Conservation (phyloP, 1,139 yeast genomes). For the Starmera stellimalicola region DNA sequence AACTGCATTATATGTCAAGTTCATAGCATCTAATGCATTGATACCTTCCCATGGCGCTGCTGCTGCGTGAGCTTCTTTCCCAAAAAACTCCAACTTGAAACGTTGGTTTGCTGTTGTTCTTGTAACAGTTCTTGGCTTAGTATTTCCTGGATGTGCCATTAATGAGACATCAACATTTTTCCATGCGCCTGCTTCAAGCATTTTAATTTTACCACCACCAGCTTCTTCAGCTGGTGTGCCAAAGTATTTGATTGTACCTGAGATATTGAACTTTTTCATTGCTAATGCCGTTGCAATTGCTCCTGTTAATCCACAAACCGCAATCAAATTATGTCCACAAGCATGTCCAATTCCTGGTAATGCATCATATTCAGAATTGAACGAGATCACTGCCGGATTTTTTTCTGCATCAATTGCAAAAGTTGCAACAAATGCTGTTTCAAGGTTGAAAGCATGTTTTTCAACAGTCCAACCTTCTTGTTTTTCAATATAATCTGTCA, state of each 20-base stretch:
- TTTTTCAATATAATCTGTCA: background rate
- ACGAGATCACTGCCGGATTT: background rate
- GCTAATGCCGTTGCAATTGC: background rate
- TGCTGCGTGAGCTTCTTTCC: background rate
- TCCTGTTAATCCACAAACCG: slow-evolving; percentile 1
- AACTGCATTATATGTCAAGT: background rate
- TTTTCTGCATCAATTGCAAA: background rate
- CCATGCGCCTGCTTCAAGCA: background rate
- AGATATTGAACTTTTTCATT: background rate
- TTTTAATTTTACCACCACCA: background rate
- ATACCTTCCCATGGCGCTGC: background rate
- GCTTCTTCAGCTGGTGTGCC: slow-evolving; percentile 1
- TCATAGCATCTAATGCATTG: background rate
- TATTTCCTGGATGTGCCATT: background rate
- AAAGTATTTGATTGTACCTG: background rate
- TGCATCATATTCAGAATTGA: background rate
- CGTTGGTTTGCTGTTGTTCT: background rate
- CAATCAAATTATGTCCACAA: slow-evolving; percentile 1
- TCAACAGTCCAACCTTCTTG: background rate
- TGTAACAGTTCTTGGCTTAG: background rate
- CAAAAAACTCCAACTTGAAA: background rate
- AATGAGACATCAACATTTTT: background rate
- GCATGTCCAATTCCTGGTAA: slow-evolving; percentile 1
- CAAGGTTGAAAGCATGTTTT: background rate
- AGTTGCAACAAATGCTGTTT: background rate